Evolutionary conservation across 495 filamentous ascomycete genomes (phyloP).

Genomic region (Pseudotulostoma volvatum): DNA sequence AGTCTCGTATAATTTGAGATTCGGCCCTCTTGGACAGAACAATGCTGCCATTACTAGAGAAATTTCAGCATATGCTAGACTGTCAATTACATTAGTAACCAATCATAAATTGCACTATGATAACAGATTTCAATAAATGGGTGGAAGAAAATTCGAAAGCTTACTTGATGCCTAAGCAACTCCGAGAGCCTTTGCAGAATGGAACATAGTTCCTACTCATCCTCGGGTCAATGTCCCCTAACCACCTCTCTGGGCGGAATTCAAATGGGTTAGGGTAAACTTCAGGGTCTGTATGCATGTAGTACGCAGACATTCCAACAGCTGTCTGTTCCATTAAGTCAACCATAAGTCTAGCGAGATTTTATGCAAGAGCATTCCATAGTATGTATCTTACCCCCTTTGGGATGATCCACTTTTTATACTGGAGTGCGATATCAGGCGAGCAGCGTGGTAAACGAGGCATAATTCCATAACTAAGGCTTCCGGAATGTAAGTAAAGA

Average conservation of each 20-base stretch:
- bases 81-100: constrained; percentile 4
- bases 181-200: constrained; percentile 43
- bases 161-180: constrained; percentile 26
- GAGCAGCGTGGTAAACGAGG: constrained; percentile 25
- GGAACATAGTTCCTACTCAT: constrained; percentile 60
- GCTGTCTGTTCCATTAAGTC: constrained; percentile 15
- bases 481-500: constrained; percentile 10
- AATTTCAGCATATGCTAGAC: constrained; percentile 25
- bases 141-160: constrained; percentile 15
- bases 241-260: constrained; percentile 47
- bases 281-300: constrained; percentile 37
- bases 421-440: constrained; percentile 25
- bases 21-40: constrained; percentile 14
- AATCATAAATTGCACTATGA: not conserved
- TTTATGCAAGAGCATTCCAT: not conserved
- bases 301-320: constrained; percentile 30
- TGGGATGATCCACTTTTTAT: constrained; percentile 21
- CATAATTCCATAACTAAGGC: constrained; percentile 27
- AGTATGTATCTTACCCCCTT: constrained; percentile 16
- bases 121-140: not conserved
- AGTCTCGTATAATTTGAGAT: constrained; percentile 21
- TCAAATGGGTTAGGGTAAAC: constrained; percentile 40
- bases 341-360: constrained; percentile 4
- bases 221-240: constrained; percentile 42
- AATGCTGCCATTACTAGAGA: constrained; percentile 21